Evolutionary conservation across 768 basidiomycete genomes (phyloP).

Genomic region (Kwoniella sp.): DNA sequence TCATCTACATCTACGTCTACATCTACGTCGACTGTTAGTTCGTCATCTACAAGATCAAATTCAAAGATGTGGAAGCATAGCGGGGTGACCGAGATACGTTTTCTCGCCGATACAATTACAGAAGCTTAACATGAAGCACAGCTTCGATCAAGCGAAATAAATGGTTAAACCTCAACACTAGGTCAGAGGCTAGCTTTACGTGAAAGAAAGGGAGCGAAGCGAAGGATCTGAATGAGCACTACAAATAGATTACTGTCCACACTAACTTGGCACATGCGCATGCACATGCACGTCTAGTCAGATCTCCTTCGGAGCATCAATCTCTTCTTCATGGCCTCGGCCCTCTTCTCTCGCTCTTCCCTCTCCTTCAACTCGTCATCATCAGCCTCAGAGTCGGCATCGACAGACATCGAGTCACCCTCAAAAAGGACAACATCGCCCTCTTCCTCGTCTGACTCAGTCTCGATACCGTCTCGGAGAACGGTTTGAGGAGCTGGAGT

Average conservation of each 20-base stretch:
- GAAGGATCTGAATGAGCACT: too few relatives aligned
- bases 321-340: constrained; percentile 38
- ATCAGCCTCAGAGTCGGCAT: constrained; percentile 14
- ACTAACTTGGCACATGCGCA: not conserved
- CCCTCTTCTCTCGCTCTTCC: constrained; percentile 39
- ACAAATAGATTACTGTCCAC: not conserved
- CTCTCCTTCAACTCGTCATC: constrained; percentile 5
- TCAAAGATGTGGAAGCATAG: not conserved
- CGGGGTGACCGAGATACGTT: not conserved
- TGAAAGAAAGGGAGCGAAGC: constrained; percentile 1
- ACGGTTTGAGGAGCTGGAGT: constrained; percentile 37
- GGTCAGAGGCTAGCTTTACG: not conserved
- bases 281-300: constrained; percentile 17
- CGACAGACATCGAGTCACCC: constrained; percentile 24
- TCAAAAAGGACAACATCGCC: constrained; percentile 39
- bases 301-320: constrained; percentile 24
- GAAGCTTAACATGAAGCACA: not conserved
- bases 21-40: not conserved
- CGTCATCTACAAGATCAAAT: not conserved
- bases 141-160: not conserved
- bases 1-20: not conserved
- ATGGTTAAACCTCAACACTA: not conserved
- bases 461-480: constrained; percentile 28
- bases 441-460: constrained; percentile 41
- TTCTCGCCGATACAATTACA: constrained; percentile 7